Base-by-base conservation (phyloP, 345 rosid genomes). In the Lepidium aucheri region DNA sequence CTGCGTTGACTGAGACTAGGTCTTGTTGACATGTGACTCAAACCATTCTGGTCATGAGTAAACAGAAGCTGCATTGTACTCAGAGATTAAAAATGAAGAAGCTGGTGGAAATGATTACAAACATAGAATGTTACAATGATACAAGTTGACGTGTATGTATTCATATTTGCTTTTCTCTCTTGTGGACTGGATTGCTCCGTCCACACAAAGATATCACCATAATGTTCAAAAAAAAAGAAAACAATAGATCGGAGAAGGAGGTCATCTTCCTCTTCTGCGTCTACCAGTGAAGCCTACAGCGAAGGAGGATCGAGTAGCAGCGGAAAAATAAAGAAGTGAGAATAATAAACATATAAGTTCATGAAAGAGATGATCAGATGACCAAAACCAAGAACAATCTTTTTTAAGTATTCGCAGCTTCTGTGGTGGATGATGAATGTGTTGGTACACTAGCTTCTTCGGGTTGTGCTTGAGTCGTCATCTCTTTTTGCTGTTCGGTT, bases 401-500 rank as follows among this genome's bases (percentile, higher is more conserved):
- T 74, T 26, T 78, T 81, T 69, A 85, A 63, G 79, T 74, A 65
- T 81, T 82, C 30, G 77, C 74, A 72, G 70, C 43, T 67, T 74
- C 72, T 49, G 75, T 56, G 17, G 53, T 34, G 26, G 85, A 60
- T 61, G 76, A 83, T 69, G 80, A 78, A 16, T 43, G 70, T 53
- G 69, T 78, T 53, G 77, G 70, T 70, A 74, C 80, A 33, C 83
- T 16, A 47, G 70, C 67, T 16, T 76, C 52, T 43, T 68, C 60
- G 2, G 69, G 15, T 38, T 78, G 82, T 3, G 82, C 41, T 57
- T 63, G 70, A n/a, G 78, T 65, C 59, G 79, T 75, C 36, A 79
- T 85, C 60, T 76, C 87, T 74, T 86, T 79, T 76, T 85, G 88
- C 75, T 85, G 91, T 70, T 90, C 99, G 28, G 79, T 33, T 46